Percentiles rank a stretch among this genome's conserved stretches.
phyloP scores from a whole-genome alignment of 495 filamentous ascomycete genomes.

The Daldinia bambusicola region DNA sequence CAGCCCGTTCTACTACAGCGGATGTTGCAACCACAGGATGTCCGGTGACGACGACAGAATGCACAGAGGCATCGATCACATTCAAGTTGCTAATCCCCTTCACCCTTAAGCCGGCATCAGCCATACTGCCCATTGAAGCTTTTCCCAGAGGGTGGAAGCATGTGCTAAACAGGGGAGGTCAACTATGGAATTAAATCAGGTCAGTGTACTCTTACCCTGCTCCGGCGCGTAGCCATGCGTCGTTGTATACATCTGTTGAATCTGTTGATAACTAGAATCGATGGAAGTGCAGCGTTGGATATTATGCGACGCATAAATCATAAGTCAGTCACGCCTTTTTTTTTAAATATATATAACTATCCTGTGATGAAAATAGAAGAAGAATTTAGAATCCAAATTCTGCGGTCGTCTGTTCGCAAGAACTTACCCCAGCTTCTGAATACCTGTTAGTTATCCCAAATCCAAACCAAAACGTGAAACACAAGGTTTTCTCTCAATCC shows the following conservation, averaged over 20 bases:
- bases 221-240: conserved; percentile 11
- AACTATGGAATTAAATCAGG: not conserved
- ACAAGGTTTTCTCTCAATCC: no score
- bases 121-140: conserved; percentile 55
- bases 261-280: no score
- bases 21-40: conserved; percentile 51
- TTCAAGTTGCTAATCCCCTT: conserved; percentile 52
- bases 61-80: conserved; percentile 55
- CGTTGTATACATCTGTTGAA: conserved; percentile 50
- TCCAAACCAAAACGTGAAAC: no score
- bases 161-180: conserved; percentile 3
- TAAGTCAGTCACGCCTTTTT: no score
- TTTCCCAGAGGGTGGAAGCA: conserved; percentile 48
- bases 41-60: conserved; percentile 49
- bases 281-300: no score
- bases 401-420: no score
- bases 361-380: no score
- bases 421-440: no score
- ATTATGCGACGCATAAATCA: no score
- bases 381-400: no score
- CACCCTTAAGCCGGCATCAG: conserved; percentile 53
- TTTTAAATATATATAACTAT: no score
- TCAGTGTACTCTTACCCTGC: not conserved
- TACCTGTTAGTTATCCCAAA: no score
- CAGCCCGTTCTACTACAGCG: conserved; percentile 53